phyloP scores from a whole-genome alignment of 148 eudicot species.

The Fagopyrum esculentum region DNA sequence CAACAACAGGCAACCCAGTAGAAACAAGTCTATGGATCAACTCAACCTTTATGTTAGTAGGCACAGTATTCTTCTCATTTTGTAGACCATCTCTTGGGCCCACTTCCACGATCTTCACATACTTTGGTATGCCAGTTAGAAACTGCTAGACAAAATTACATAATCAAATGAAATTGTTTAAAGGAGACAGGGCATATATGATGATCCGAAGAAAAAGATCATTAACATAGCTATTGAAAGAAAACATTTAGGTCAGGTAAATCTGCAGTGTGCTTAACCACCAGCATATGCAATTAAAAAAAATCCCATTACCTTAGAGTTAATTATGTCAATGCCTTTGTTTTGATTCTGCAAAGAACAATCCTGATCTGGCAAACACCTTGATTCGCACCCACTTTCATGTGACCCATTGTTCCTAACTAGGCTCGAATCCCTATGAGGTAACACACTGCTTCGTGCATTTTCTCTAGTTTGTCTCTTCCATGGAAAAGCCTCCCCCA shows the following conservation, averaged over 20 bases:
- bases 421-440: conserved; percentile 43
- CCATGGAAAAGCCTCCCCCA: conserved; percentile 45
- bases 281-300: conserved; percentile 3
- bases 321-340: conserved; percentile 26
- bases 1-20: conserved; percentile 87
- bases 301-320: conserved; percentile 41
- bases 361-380: conserved; percentile 24
- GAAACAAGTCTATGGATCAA: conserved; percentile 73
- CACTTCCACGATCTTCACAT: conserved; percentile 94
- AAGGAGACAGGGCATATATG: background rate
- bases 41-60: conserved; percentile 69
- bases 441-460: conserved; percentile 21
- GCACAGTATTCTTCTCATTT: conserved; percentile 81
- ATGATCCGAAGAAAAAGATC: background rate
- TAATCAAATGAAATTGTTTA: background rate
- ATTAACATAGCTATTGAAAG: background rate
- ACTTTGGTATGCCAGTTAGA: conserved; percentile 44
- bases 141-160: conserved; percentile 31
- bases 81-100: conserved; percentile 98
- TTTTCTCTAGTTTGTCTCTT: conserved; percentile 36
- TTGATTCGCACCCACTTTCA: conserved; percentile 29
- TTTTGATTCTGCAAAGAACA: conserved; percentile 27
- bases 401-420: conserved; percentile 37
- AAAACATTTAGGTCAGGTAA: background rate
- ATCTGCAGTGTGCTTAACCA: background rate